Evolutionary conservation across 768 basidiomycete species (phyloP), one percentile per base, ranked within the genome.

Genomic region (Porphyrellus cyaneotinctus): DNA sequence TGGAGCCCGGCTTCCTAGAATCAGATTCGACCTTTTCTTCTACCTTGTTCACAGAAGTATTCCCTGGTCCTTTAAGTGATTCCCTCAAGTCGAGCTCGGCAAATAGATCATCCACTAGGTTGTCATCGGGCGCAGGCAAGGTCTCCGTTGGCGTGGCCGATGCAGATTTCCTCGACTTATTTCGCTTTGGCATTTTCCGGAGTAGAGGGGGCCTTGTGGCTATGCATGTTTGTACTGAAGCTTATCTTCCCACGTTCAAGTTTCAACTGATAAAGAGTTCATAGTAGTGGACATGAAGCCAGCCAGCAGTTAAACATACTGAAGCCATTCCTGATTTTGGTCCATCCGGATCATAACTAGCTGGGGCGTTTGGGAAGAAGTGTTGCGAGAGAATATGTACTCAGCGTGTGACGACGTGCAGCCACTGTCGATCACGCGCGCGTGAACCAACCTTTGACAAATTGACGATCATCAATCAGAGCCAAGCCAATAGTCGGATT

Each of bases 41-140:
- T 1, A 60, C 46, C 30, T 51, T 47, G 32, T 71, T 62, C 18
- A 67, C 70, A 51, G 69, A 67, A 38, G 73, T 54, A 44, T 72
- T 58, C 43, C 76, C 64, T 47, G 81, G 64, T 10, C 81, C 71
- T 28, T 66, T 63, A 11, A 77, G 76, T 13, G 82, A 74, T 64
- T 81, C 78, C 57, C 77, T 72, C 8, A 81, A 80, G 60, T 91
- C 88, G 24, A 95, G 81, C 65, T 90, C 85, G 8, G 83, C 78
- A 43, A 93, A 69, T 2, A 95, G 79, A 60, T 89, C 85, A 58
- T 90, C 79, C 73, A 92, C 75, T 43, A 92, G 75, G 11, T 78
- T 79, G 50, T 85, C 80, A 38, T 78, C 60, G 15, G 66, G 60
- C 22, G 69, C 58, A 41, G 64, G 61, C n/a, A 63, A 35, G 4